These are phyloP conservation scores for Alternaria sp. DNA, from an alignment of 2,329 filamentous ascomycete species.

Conservation along the genomic window DNA sequence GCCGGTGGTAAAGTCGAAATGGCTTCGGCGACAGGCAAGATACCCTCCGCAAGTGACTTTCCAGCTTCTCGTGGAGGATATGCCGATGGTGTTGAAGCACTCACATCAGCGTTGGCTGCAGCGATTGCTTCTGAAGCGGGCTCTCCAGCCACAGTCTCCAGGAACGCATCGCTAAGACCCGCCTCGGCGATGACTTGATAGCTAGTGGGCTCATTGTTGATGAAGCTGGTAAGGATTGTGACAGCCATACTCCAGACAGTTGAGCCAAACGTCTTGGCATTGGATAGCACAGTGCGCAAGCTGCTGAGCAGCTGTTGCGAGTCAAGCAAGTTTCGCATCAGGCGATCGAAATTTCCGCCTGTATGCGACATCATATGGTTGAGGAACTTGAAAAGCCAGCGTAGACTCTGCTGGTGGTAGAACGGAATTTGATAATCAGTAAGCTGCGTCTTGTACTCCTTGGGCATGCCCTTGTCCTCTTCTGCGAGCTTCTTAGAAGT, in stretches of 20 bases:
- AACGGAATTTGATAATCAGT: constrained; percentile 95
- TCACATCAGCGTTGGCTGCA: constrained; percentile 26
- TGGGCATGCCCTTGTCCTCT: constrained; percentile 74
- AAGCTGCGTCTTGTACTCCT: constrained; percentile 77
- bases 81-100: constrained; percentile 16
- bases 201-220: constrained; percentile 98
- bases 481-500: constrained; percentile 73
- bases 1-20: constrained; percentile 87
- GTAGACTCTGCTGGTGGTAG: constrained; percentile 90
- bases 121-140: constrained; percentile 31
- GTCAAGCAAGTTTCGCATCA: constrained; percentile 92
- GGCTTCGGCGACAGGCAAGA: constrained; percentile 87
- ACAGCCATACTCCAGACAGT: constrained; percentile 96
- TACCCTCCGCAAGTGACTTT: constrained; percentile 68
- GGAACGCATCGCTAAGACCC: constrained; percentile 83
- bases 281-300: constrained; percentile 81
- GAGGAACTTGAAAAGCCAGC: constrained; percentile 94
- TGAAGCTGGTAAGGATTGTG: constrained; percentile 91
- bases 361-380: constrained; percentile 92
- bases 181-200: constrained; percentile 96
- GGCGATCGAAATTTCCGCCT: constrained; percentile 84
- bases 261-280: constrained; percentile 83
- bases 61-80: constrained; percentile 37
- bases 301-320: constrained; percentile 84
- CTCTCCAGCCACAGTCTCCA: constrained; percentile 76